Base-by-base conservation (phyloP, 2,329 filamentous ascomycete genomes). In the Aspergillus novofumigatus region DNA sequence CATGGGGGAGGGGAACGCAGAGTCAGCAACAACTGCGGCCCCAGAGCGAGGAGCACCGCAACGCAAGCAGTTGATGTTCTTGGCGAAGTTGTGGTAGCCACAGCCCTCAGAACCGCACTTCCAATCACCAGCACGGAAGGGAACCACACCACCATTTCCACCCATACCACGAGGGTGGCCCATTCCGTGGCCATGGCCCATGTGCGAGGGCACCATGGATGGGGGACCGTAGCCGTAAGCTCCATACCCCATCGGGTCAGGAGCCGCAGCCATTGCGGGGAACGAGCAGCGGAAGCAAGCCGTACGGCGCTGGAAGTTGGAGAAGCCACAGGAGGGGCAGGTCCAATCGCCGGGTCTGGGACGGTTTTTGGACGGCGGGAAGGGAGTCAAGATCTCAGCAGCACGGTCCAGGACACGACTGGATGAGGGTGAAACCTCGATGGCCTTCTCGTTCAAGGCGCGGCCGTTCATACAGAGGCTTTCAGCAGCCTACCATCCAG, bases 211-310 rank as follows among this genome's bases (percentile, higher is more conserved):
- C 83, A 92, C 90, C 86, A 93, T 91, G 55, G 86, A 84, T 61
- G 91, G 91, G 42, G 91, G 90, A 35, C 79, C 76, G 62, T 79
- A 79, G 49, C 72, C 42, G 63, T 81, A 82, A 21, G 83, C 82
- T 49, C 86, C 86, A 68, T 88, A 90, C 59, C 84, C 87, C 74
- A 88, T 87, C 47, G 88, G 87, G 67, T 91, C 89, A 38, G 89
- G 89, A 17, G 86, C 89, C 38, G 89, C 86, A 61, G 88, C 88
- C 75, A 95, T 91, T 26, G 94, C 93, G n/a, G 94, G 93, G 86
- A 95, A 99, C 1, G 92, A 97, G 81, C 94, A 99, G 67, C 94
- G 90, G 89, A 99, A 99, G 78, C 94, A 99, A 53, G 93, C 94
- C 20, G 94, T 97, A 67, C 94, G 91, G 69, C 94, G 91, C 78